Evolutionary conservation across 2,329 filamentous ascomycete genomes (phyloP).

Genomic region (Seiridium unicorne): DNA sequence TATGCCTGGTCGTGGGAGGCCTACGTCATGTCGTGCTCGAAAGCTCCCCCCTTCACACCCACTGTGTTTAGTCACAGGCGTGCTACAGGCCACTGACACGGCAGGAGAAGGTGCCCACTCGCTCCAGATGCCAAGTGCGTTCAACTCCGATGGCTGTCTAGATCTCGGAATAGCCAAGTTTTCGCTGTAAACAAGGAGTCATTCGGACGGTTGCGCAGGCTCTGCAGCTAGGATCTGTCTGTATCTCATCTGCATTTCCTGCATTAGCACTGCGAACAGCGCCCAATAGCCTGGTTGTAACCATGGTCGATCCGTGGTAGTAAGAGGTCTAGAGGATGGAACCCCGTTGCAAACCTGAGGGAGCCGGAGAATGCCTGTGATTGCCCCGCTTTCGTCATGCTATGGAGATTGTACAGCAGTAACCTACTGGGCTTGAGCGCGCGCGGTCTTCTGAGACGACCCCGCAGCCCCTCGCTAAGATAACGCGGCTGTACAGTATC

Average conservation of each 20-base stretch:
- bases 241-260: not conserved
- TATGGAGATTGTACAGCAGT: not conserved
- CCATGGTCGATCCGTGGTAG: not conserved
- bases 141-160: not conserved
- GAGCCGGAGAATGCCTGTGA: not conserved
- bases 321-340: not conserved
- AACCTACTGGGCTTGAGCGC: not conserved
- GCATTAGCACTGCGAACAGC: not conserved
- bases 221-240: not conserved
- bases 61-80: not conserved
- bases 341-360: not conserved
- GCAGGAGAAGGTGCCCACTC: not conserved
- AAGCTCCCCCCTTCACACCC: not conserved
- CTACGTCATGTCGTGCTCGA: conserved; percentile 3
- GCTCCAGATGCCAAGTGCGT: not conserved
- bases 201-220: conserved; percentile 1
- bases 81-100: not conserved
- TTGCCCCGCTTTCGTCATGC: conserved; percentile 4
- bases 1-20: not conserved
- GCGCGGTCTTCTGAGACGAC: not conserved
- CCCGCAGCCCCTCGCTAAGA: not conserved
- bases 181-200: not conserved
- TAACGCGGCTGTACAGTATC: not conserved
- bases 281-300: not conserved
- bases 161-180: not conserved